Evolutionary conservation across 208 protist species (phyloP).

Genomic region (Strigomonas galati): DNA sequence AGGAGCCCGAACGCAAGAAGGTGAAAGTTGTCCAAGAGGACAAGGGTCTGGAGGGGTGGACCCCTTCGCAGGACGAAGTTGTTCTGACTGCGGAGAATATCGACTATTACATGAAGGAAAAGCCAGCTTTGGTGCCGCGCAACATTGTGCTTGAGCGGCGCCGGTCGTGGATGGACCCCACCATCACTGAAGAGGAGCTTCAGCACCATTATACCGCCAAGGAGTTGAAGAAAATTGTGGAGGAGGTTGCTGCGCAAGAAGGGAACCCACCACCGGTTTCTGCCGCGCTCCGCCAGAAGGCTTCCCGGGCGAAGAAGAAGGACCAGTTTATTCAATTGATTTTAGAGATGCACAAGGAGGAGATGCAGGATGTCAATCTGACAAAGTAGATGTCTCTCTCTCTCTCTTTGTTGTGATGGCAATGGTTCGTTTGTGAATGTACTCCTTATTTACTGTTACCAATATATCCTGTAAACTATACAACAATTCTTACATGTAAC

Average conservation of each 20-base stretch:
- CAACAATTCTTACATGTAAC: no score
- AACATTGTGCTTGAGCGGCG: conserved; percentile 53
- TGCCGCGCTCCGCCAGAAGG: not conserved
- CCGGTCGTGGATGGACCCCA: conserved; percentile 34
- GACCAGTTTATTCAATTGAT: not conserved
- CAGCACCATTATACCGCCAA: conserved; percentile 70
- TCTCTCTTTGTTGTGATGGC: not conserved
- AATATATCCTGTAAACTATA: no score
- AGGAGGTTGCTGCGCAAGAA: conserved; percentile 17
- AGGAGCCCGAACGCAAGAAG: not conserved
- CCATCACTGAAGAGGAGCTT: conserved; percentile 75
- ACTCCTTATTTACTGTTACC: not conserved
- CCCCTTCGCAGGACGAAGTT: conserved; percentile 22
- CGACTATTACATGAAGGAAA: conserved; percentile 55
- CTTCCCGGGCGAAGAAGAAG: not conserved
- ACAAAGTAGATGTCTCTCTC: not conserved
- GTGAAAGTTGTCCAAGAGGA: not conserved
- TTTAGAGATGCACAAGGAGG: conserved; percentile 9
- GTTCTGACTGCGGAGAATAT: conserved; percentile 77
- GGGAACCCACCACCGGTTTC: not conserved
- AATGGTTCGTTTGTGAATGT: not conserved
- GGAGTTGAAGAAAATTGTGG: conserved; percentile 52
- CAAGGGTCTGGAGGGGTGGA: not conserved
- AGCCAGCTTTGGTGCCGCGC: conserved; percentile 53
- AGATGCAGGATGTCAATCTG: not conserved